A percentile compares a stretch with the other conserved stretches of the same genome.
phyloP scores from a whole-genome alignment of 2,329 filamentous ascomycete species.

The Monilinia vaccinii-corymbosi region DNA sequence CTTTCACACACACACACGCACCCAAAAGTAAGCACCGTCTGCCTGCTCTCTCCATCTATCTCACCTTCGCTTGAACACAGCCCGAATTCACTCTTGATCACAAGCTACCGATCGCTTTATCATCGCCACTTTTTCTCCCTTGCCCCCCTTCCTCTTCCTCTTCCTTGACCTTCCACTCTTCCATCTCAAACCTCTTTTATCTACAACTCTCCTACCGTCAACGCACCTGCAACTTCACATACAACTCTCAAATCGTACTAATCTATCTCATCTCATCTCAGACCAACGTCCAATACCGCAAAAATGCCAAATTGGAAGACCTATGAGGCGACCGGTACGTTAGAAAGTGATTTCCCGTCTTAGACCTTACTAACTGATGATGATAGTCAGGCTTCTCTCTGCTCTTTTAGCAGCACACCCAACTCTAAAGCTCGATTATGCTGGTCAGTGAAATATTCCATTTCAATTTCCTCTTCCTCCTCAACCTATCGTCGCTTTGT shows the following conservation, averaged over 20 bases:
- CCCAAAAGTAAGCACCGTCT: background rate
- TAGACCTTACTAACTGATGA: background rate
- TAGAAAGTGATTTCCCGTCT: background rate
- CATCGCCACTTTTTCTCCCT: background rate
- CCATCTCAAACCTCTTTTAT: too few relatives aligned
- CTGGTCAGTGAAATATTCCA: slow-evolving; percentile 39
- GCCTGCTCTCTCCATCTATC: background rate
- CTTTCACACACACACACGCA: background rate
- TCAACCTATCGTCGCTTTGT: background rate
- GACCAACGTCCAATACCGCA: slow-evolving; percentile 2
- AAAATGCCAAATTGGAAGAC: slow-evolving; percentile 50
- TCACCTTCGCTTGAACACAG: background rate
- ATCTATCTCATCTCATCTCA: background rate
- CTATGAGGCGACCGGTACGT: slow-evolving; percentile 42
- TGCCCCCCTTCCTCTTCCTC: background rate
- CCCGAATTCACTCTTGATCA: background rate
- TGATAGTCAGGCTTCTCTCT: slow-evolving; percentile 44
- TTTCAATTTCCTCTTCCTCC: background rate
- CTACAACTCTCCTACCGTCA: background rate
- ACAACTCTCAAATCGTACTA: background rate
- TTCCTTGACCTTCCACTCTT: background rate
- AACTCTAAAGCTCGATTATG: slow-evolving; percentile 48
- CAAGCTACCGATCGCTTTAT: background rate
- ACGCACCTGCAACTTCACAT: background rate
- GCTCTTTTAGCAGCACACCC: slow-evolving; percentile 51